phyloP scores from a whole-genome alignment of 1,139 yeast species.

The Nakaseomyces bracarensis region DNA sequence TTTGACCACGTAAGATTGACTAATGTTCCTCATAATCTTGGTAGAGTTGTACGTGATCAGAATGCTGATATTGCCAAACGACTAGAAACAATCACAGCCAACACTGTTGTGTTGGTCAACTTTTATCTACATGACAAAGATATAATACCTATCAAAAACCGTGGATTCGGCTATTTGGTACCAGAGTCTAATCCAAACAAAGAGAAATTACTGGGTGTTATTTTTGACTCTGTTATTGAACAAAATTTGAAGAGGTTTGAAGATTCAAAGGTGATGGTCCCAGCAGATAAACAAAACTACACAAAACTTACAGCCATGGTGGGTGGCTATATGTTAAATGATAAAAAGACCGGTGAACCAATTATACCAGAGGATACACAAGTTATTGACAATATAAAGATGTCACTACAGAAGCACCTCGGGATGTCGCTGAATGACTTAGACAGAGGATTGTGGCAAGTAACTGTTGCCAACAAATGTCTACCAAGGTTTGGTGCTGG shows the following conservation, averaged over 20 bases:
- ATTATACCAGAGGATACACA: slow-evolving; percentile 42
- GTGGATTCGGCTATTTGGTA: slow-evolving; percentile 84
- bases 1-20: slow-evolving; percentile 55
- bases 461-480: slow-evolving; percentile 39
- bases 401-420: slow-evolving; percentile 44
- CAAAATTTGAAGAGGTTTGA: slow-evolving; percentile 36
- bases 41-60: slow-evolving; percentile 19
- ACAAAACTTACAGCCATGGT: slow-evolving; percentile 81
- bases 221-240: slow-evolving; percentile 81
- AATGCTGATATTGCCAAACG: slow-evolving; percentile 21
- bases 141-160: slow-evolving; percentile 29
- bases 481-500: slow-evolving; percentile 82
- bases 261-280: slow-evolving; percentile 12
- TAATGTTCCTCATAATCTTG: slow-evolving; percentile 37
- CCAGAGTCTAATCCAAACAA: slow-evolving; percentile 52
- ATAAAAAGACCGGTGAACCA: slow-evolving; percentile 18
- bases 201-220: slow-evolving; percentile 69
- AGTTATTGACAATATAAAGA: slow-evolving; percentile 39
- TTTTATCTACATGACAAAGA: slow-evolving; percentile 43
- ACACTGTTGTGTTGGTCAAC: slow-evolving; percentile 54
- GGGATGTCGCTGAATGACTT: slow-evolving; percentile 37
- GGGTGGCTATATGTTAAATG: slow-evolving; percentile 65
- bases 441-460: slow-evolving; percentile 29
- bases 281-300: slow-evolving; percentile 32
- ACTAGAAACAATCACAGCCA: slow-evolving; percentile 37